A percentile compares a stretch with the other conserved stretches of the same genome.
phyloP scores from a whole-genome alignment of 768 basidiomycete genomes.

The Gloeophyllum trabeum region DNA sequence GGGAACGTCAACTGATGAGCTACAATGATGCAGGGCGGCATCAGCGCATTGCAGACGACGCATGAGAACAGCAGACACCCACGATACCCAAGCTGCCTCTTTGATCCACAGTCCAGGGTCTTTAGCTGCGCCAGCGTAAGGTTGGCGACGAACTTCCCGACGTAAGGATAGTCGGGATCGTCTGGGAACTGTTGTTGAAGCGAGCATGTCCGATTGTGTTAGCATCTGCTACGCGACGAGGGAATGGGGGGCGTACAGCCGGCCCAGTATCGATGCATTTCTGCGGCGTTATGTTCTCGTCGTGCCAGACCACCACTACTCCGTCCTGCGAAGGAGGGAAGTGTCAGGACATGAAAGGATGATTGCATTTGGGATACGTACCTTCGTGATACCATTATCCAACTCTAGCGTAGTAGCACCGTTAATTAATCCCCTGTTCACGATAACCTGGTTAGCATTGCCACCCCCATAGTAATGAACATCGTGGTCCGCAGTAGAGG shows the following conservation, averaged over 20 bases:
- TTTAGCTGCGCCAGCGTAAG: constrained; percentile 71
- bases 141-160: constrained; percentile 68
- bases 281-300: constrained; percentile 45
- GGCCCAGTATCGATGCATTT: constrained; percentile 67
- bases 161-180: constrained; percentile 62
- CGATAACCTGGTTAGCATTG: constrained; percentile 4
- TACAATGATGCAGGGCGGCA: constrained; percentile 14
- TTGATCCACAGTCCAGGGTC: constrained; percentile 73
- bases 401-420: constrained; percentile 71
- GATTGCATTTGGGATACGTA: constrained; percentile 12
- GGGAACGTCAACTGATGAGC: constrained; percentile 58
- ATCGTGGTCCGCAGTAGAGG: too few relatives aligned
- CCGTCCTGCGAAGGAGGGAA: constrained; percentile 42
- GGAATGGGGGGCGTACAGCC: constrained; percentile 28
- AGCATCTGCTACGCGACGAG: background rate
- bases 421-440: constrained; percentile 55
- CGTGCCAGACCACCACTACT: constrained; percentile 72
- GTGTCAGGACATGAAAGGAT: background rate
- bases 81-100: constrained; percentile 49
- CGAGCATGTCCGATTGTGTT: constrained; percentile 1
- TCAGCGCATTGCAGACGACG: background rate
- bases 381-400: constrained; percentile 70
- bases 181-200: constrained; percentile 27
- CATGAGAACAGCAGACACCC: constrained; percentile 15
- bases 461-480: constrained; percentile 1